phyloP scores from a whole-genome alignment of 257 asterid genomes.

The Nicotiana tabacum region DNA sequence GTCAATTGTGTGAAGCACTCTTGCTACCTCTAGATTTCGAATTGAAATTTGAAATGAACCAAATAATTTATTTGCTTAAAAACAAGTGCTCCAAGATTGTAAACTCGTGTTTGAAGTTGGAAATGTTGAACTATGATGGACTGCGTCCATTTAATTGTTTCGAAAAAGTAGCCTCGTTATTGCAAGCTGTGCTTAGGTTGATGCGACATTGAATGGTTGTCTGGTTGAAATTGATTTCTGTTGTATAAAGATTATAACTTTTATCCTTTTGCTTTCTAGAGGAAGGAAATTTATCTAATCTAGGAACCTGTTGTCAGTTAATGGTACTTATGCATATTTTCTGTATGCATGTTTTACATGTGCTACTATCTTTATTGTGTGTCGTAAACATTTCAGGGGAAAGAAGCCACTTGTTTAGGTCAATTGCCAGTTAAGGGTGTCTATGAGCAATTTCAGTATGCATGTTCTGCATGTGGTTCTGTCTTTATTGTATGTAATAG shows the following conservation, averaged over 20 bases:
- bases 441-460: neutral
- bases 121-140: neutral
- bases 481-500: neutral
- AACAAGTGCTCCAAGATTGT: neutral
- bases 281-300: neutral
- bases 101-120: neutral
- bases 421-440: neutral
- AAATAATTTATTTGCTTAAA: neutral
- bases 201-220: neutral
- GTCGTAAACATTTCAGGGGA: neutral
- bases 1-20: neutral
- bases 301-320: neutral
- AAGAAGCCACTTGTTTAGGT: neutral
- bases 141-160: neutral
- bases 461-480: neutral
- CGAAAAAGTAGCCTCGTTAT: neutral
- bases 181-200: neutral
- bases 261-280: neutral
- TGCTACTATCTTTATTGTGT: neutral
- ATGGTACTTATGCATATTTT: neutral
- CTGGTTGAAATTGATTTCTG: neutral
- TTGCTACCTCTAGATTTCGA: neutral
- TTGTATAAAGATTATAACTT: neutral
- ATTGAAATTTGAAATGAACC: neutral
- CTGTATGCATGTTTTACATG: neutral